These are phyloP conservation scores for Penicillium sp. DNA, from an alignment of 2,329 filamentous ascomycete genomes.

Conservation along the genomic window DNA sequence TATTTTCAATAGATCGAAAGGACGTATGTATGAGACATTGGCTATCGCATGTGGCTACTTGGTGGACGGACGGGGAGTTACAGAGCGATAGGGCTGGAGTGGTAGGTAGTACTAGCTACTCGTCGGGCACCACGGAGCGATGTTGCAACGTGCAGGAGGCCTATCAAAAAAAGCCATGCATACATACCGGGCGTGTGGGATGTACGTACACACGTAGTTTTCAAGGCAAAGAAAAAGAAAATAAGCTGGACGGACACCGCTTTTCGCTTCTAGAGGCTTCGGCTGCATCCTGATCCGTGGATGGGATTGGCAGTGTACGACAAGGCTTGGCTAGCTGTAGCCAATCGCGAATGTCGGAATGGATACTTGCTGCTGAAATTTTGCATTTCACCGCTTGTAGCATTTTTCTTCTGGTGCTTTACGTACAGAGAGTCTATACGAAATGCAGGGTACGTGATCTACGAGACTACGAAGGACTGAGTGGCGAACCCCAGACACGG, in stretches of 20 bases:
- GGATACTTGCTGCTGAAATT: background rate
- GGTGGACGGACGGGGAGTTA: background rate
- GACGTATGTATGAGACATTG: background rate
- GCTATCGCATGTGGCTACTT: background rate
- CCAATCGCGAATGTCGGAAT: background rate
- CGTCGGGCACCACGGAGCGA: background rate
- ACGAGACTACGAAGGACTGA: too few relatives aligned
- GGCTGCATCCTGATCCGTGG: constrained; percentile 2
- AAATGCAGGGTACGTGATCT: too few relatives aligned
- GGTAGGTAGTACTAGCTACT: background rate
- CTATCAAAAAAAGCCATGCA: background rate
- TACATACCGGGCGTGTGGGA: too few relatives aligned
- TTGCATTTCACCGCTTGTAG: constrained; percentile 8
- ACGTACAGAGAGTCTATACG: background rate
- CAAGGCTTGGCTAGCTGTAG: background rate
- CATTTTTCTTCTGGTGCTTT: background rate
- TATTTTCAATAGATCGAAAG: background rate
- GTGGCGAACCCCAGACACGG: too few relatives aligned
- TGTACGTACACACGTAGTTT: background rate
- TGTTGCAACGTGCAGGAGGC: background rate
- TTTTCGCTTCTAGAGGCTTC: constrained; percentile 11
- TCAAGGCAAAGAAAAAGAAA: background rate
- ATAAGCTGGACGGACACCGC: constrained; percentile 3
- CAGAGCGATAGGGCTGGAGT: background rate
- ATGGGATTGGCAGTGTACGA: constrained; percentile 6